Evolutionary conservation across 352 stramenopile species (phyloP).

Genomic region (Globisporangium orthogonon): DNA sequence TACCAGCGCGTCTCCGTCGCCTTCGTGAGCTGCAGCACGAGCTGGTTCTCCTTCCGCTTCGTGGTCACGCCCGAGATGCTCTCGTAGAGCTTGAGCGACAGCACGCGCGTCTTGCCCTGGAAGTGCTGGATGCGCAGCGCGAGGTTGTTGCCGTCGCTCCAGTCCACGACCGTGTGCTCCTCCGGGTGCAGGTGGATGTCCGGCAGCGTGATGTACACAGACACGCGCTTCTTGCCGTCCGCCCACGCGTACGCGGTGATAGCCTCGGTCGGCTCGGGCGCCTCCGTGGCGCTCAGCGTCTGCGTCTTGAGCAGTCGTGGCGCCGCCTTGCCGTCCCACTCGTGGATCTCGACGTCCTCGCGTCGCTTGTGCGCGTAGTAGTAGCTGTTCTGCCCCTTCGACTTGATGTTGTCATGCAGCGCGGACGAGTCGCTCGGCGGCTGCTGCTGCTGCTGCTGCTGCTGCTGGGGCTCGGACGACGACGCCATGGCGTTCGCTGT

Average conservation of each 20-base stretch:
- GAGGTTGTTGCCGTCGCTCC: constrained; percentile 40
- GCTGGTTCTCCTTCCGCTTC: constrained; percentile 76
- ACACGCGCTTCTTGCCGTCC: constrained; percentile 76
- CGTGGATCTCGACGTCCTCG: constrained; percentile 67
- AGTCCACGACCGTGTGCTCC: constrained; percentile 62
- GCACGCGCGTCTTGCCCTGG: constrained; percentile 63
- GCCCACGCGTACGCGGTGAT: constrained; percentile 82
- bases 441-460: constrained; percentile 1
- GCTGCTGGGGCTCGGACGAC: not conserved
- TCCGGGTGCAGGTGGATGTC: constrained; percentile 55
- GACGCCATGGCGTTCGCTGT: constrained; percentile 1
- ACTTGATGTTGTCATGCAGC: constrained; percentile 79
- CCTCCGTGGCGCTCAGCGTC: constrained; percentile 15
- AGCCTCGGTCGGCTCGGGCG: constrained; percentile 29
- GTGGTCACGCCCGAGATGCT: constrained; percentile 75
- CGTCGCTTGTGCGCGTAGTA: constrained; percentile 87
- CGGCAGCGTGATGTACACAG: constrained; percentile 65
- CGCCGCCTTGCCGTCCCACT: constrained; percentile 76
- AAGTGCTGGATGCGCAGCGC: constrained; percentile 56
- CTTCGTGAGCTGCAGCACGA: constrained; percentile 75
- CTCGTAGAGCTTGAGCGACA: constrained; percentile 73
- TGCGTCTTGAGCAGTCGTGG: constrained; percentile 70
- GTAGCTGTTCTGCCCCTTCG: constrained; percentile 81
- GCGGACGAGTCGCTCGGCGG: constrained; percentile 25
- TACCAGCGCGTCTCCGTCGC: constrained; percentile 72